Percentiles rank a stretch among this genome's conserved stretches.
These are phyloP conservation scores for Dendrocalamus sinicus DNA, from an alignment of 176 grass and related monocot genomes.

Conservation along the genomic window DNA sequence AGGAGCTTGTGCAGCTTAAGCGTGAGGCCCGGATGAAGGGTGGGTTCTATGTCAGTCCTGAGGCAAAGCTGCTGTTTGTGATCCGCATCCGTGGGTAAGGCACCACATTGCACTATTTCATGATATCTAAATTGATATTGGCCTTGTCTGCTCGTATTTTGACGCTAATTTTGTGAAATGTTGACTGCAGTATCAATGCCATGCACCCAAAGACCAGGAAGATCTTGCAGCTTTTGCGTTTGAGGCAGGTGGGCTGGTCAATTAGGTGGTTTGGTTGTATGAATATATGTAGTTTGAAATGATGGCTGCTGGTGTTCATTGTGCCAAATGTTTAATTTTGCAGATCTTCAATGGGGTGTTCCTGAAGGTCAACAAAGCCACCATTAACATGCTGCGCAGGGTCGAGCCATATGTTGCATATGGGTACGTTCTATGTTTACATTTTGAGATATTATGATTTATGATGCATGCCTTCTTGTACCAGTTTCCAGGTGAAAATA, in stretches of 20 bases:
- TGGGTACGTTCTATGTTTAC: conserved; percentile 52
- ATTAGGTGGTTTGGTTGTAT: background rate
- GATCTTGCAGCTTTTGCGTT: conserved; percentile 88
- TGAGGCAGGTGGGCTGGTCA: conserved; percentile 68
- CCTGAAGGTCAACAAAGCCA: conserved; percentile 95
- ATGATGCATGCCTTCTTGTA: background rate
- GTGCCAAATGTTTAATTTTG: conserved; percentile 15
- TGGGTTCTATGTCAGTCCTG: conserved; percentile 92
- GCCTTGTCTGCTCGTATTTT: background rate
- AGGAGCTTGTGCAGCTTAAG: conserved; percentile 85
- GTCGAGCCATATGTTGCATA: conserved; percentile 98
- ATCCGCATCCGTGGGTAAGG: conserved; percentile 85
- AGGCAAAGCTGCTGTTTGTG: conserved; percentile 87
- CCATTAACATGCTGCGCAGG: conserved; percentile 87
- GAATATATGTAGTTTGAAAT: background rate
- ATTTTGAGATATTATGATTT: background rate
- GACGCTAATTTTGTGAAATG: conserved; percentile 24
- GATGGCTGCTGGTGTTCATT: background rate
- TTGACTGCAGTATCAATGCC: conserved; percentile 79
- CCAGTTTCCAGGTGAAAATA: background rate
- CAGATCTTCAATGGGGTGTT: conserved; percentile 96
- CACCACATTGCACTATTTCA: background rate
- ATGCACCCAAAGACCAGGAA: conserved; percentile 94
- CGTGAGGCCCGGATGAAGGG: conserved; percentile 91
- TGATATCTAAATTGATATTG: background rate